Base-by-base conservation (phyloP, 1,284 basidiomycete genomes). In the Fomitiporia mediterranea region DNA sequence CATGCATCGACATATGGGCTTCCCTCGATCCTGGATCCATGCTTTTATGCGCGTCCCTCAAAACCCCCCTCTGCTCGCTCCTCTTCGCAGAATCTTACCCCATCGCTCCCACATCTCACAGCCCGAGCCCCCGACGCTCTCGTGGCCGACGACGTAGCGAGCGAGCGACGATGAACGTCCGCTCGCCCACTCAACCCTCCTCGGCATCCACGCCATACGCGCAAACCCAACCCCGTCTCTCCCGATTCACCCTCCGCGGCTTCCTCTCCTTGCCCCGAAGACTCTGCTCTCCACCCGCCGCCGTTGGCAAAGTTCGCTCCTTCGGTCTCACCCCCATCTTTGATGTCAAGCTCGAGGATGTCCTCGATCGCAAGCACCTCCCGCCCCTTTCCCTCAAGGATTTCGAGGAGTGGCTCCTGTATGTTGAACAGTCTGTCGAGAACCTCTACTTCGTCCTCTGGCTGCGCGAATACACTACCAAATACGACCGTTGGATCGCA, bases 401-500 rank as follows among this genome's bases (percentile, higher is more conserved):
- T 68, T 82, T 89, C 57, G 86, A 89, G 70, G 87, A 90, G 68
- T 89, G 87, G 78, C 71, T 90, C 47, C 72, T 89, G 34, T 88
- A 85, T 67, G 84, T 86, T 49, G 87, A 89, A 63, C 75, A 77
- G 52, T 75, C 74, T 46, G 79, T 83, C 25, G 85, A 89, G 66
- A 88, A 87, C 64, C 75, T 90, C 13, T 89, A 90, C 64, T 89
- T 90, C 64, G 77, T 79, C 23, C 77, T 90, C 50, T 90, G 87
- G 87, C 42, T 54, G 19, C 11, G 54, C 62, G 65, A 38, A 63
- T 70, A 55, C 65, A 70, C 61, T 63, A 65, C 60, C 67, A 53
- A 48, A 13, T 51, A 50, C 40, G 40, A 49, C 17, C 56, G 37
- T 4, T 56, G 55, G 47, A 53, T 44, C 19, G 48, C 48, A 13